These are phyloP conservation scores for Telfairia occidentalis DNA, from an alignment of 331 rosid genomes.

Conservation along the genomic window DNA sequence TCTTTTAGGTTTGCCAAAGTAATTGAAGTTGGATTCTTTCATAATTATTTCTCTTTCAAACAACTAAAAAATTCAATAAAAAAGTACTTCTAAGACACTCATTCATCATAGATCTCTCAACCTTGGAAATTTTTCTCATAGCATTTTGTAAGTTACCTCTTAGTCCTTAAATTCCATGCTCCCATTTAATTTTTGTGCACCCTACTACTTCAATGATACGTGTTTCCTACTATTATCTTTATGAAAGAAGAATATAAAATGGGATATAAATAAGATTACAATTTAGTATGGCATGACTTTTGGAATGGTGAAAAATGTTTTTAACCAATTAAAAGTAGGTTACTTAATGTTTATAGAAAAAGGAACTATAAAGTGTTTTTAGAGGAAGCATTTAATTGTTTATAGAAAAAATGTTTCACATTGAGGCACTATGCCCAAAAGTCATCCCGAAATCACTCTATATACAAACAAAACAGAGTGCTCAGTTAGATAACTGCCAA, in stretches of 20 bases:
- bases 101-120: background rate
- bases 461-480: background rate
- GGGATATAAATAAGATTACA: background rate
- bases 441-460: background rate
- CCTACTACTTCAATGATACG: background rate
- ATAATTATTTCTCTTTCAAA: background rate
- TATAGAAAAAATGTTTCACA: background rate
- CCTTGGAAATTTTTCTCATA: background rate
- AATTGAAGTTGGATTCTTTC: background rate
- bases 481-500: conserved; percentile 13
- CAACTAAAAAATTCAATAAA: background rate
- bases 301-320: background rate
- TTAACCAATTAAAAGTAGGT: background rate
- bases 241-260: background rate
- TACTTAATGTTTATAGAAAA: too few species aligned
- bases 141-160: background rate
- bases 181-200: background rate
- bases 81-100: background rate
- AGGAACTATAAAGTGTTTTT: background rate
- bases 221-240: background rate
- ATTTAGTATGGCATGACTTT: background rate
- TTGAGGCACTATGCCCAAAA: background rate
- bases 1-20: background rate
- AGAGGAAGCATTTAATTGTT: background rate
- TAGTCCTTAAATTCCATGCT: background rate